A percentile compares a stretch with the other conserved stretches of the same genome.
phyloP scores from a whole-genome alignment of 371 early-diverging fungal genomes.

The Mortierella sp. region DNA sequence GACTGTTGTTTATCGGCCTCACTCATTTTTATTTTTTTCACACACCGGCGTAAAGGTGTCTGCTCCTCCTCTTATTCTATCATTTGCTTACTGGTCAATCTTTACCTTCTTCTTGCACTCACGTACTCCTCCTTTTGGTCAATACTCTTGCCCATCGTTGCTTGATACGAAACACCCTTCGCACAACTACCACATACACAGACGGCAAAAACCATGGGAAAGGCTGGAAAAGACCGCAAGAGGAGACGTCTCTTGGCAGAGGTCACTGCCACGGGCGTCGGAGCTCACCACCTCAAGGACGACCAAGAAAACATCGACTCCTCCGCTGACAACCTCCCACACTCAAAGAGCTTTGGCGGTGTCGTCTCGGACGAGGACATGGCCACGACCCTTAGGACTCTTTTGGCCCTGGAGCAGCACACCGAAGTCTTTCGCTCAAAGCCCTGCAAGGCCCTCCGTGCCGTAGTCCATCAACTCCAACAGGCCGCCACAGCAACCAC shows the following conservation, averaged over 20 bases:
- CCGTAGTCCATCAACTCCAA: constrained; percentile 55
- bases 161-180: neutral
- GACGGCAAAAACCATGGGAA: constrained; percentile 41
- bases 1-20: constrained; percentile 21
- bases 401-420: constrained; percentile 52
- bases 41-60: neutral
- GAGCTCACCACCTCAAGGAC: constrained; percentile 22
- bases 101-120: neutral
- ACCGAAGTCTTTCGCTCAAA: constrained; percentile 55
- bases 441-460: constrained; percentile 53
- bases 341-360: constrained; percentile 28
- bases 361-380: constrained; percentile 57
- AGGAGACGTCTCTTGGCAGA: constrained; percentile 57
- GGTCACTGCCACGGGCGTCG: constrained; percentile 26
- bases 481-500: constrained; percentile 53
- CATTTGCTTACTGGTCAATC: neutral
- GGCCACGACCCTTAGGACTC: constrained; percentile 50
- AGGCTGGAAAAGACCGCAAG: constrained; percentile 58
- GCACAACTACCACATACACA: neutral
- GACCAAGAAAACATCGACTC: constrained; percentile 35
- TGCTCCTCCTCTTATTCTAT: constrained; percentile 1
- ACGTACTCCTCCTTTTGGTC: neutral
- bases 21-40: constrained; percentile 7
- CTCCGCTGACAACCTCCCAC: neutral
- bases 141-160: neutral